Percentiles rank a stretch among this genome's conserved stretches.
Conservation (phyloP, 768 basidiomycete genomes). For the Mycena indigotica region DNA sequence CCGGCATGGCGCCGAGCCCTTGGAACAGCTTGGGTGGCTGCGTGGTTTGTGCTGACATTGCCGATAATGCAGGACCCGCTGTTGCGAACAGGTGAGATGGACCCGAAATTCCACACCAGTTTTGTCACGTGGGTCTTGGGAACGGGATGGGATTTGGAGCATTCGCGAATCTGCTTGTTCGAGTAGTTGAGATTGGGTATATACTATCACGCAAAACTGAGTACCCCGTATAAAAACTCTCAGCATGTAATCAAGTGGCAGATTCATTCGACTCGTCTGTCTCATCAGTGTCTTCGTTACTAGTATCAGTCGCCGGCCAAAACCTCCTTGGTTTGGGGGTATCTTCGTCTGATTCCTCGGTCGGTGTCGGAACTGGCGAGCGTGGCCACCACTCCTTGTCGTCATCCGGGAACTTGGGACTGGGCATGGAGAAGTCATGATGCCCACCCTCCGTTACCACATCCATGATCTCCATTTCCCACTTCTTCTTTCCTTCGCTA, state of each 20-base stretch:
- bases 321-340: no score
- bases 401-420: not conserved
- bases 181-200: no score
- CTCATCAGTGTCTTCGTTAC: no score
- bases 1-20: not conserved
- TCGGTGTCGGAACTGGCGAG: no score
- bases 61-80: slow-evolving; percentile 21
- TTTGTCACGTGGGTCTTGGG: slow-evolving; percentile 5
- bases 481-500: not conserved
- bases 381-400: not conserved
- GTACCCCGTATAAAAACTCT: no score
- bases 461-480: not conserved
- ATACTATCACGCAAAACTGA: no score
- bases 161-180: no score
- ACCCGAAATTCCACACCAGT: slow-evolving; percentile 2
- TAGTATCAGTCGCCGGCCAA: no score
- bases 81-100: slow-evolving; percentile 9
- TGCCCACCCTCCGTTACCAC: not conserved
- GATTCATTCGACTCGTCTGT: no score
- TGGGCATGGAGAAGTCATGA: not conserved
- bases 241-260: no score
- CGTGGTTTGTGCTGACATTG: slow-evolving; percentile 14
- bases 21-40: slow-evolving; percentile 8
- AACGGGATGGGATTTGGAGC: not conserved
- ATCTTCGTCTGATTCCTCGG: no score